phyloP scores from a whole-genome alignment of 805 yeast species.

The Pichia rugopelliculosa region DNA sequence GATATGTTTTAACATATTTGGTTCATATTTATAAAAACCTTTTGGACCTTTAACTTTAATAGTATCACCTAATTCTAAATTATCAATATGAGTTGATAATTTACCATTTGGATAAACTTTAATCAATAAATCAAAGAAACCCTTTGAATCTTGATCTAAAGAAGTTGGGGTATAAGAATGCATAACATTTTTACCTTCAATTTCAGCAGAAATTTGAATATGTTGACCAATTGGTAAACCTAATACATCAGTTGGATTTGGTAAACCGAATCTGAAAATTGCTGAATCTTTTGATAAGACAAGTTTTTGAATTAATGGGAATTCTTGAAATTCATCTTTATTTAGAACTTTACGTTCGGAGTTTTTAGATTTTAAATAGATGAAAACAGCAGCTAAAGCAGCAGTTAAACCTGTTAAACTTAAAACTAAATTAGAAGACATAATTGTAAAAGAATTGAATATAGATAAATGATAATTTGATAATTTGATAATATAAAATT shows the following conservation, averaged over 20 bases:
- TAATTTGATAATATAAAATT: too few relatives aligned
- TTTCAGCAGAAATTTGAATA: constrained; percentile 66
- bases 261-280: constrained; percentile 76
- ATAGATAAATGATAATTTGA: neutral
- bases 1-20: constrained; percentile 65
- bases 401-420: neutral
- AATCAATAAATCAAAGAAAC: constrained; percentile 77
- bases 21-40: constrained; percentile 77
- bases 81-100: constrained; percentile 67
- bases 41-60: constrained; percentile 84
- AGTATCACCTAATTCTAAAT: constrained; percentile 68
- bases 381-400: constrained; percentile 15
- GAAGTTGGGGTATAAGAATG: constrained; percentile 91
- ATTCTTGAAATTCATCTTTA: constrained; percentile 59
- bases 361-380: constrained; percentile 5
- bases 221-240: constrained; percentile 96
- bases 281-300: constrained; percentile 75
- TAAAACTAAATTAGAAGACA: neutral
- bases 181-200: constrained; percentile 72
- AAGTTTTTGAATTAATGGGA: constrained; percentile 73
- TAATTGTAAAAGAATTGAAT: neutral
- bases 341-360: constrained; percentile 45
- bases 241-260: constrained; percentile 61
- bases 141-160: constrained; percentile 61
- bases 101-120: constrained; percentile 83